These are phyloP conservation scores for Capronia coronata DNA, from an alignment of 2,329 filamentous ascomycete species.

Conservation along the genomic window DNA sequence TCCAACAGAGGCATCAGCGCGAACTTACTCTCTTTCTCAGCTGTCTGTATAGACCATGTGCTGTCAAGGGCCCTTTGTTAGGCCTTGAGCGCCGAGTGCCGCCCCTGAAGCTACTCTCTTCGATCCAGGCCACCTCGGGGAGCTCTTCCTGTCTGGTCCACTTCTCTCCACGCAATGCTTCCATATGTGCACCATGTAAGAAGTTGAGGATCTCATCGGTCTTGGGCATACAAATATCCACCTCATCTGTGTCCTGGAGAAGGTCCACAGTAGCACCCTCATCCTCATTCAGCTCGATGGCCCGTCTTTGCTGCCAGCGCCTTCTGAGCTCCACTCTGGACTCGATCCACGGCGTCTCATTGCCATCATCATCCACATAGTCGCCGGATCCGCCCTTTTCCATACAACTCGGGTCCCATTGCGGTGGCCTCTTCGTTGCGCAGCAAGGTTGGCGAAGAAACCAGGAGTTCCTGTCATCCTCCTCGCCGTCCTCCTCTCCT, in stretches of 20 bases:
- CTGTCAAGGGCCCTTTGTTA: slow-evolving; percentile 3
- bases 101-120: slow-evolving; percentile 1
- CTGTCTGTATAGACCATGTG: background rate
- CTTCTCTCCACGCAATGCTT: slow-evolving; percentile 1
- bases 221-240: background rate
- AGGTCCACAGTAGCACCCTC: background rate
- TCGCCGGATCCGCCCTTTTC: background rate
- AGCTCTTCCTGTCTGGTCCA: background rate
- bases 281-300: background rate
- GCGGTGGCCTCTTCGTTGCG: background rate
- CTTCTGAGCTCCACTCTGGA: slow-evolving; percentile 47
- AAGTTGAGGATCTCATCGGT: background rate
- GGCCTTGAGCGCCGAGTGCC: background rate
- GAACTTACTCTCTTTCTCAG: slow-evolving; percentile 6
- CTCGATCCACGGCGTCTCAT: slow-evolving; percentile 47
- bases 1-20: too few relatives aligned
- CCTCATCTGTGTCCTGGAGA: background rate
- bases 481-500: background rate
- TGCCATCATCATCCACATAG: background rate
- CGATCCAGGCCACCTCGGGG: slow-evolving; percentile 2
- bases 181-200: background rate
- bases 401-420: background rate
- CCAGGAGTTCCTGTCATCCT: background rate
- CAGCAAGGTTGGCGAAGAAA: too few relatives aligned
- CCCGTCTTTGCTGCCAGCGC: slow-evolving; percentile 48